Base-by-base conservation (phyloP, 139 green algal genomes). In the Haematococcus lacustris region DNA sequence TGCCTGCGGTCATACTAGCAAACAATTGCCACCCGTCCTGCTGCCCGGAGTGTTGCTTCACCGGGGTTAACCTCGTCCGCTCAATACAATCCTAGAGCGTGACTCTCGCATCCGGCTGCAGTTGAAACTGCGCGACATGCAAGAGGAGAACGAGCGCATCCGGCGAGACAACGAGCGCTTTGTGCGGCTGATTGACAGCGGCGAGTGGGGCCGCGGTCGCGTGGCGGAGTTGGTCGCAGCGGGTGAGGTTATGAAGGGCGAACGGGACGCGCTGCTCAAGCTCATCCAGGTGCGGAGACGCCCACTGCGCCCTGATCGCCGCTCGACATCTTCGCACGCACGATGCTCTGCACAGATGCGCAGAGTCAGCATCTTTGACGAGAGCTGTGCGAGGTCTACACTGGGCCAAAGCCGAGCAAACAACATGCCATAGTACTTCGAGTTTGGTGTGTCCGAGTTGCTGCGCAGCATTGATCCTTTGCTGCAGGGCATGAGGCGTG, bases 161-260 rank as follows among this genome's bases (percentile, higher is more conserved):
- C 78, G 79, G 53, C 73, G 83, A 0, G 92, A 97, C 80, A 93
- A 93, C 69, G 90, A 96, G 76, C 88, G 92, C 38, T 91, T 94
- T 79, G 81, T 88, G 47, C 85, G 90, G 1, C 74, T 96, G 23
- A 94, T 97, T 41, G 93, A 97, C 86, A 89, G 81, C 62, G 92
- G 92, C 13, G 92, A 96, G 75, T 97, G 93, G 92, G 89, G 88
- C 62, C 73, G 83, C 3, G 83, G 83, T 2, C 75, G 83, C 7
- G 83, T 88, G 57, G 73, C 78, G 13, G 83, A 88, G 76, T 76
- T 88, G 68, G 78, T 85, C 51, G 69, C 75, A 25, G 77, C 72
- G 40, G 85, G 86, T n/a, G 70, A 92, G 76, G 76, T 93, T 62
- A 81, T 97, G 61, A 79, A 88, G 71, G 81, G 78, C 39, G 92